Percentiles rank a stretch among this genome's conserved stretches.
phyloP scores from a whole-genome alignment of 2,329 filamentous ascomycete genomes.

The Talaromyces amestolkiae region DNA sequence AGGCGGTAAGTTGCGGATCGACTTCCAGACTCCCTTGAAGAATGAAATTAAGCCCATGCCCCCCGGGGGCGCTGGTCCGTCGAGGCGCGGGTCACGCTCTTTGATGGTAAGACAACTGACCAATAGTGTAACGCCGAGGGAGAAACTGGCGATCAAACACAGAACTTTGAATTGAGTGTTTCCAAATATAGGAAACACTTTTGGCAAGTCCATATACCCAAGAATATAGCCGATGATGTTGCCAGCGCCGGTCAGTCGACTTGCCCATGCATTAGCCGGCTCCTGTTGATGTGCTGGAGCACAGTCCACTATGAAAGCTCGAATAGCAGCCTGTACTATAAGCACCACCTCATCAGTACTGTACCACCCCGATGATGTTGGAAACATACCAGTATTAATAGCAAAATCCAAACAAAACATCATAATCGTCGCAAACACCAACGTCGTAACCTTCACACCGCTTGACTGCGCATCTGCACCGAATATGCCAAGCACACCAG shows the following conservation, averaged over 20 bases:
- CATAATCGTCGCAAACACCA: constrained; percentile 76
- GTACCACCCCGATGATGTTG: neutral
- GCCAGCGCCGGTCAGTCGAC: constrained; percentile 77
- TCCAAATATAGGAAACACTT: constrained; percentile 74
- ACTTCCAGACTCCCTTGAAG: constrained; percentile 73
- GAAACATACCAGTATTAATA: constrained; percentile 75
- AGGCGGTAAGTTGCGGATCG: constrained; percentile 73
- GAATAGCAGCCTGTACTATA: constrained; percentile 80
- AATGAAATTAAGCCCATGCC: constrained; percentile 70
- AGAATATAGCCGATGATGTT: constrained; percentile 90
- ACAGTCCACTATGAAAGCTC: constrained; percentile 91
- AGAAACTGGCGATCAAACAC: constrained; percentile 76
- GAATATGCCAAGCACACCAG: constrained; percentile 65
- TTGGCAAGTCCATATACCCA: constrained; percentile 77
- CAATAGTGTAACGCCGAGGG: constrained; percentile 66
- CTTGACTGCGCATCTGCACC: constrained; percentile 65
- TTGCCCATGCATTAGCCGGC: constrained; percentile 90
- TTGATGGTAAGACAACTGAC: constrained; percentile 68
- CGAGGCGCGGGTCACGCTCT: constrained; percentile 76
- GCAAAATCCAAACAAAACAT: constrained; percentile 91
- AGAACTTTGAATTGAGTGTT: constrained; percentile 90
- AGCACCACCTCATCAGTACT: neutral
- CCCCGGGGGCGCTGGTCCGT: constrained; percentile 60
- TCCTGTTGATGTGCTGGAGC: constrained; percentile 92
- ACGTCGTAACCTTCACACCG: constrained; percentile 64